phyloP scores from a whole-genome alignment of 176 grass and related monocot genomes.

The Pontederia paniculata region DNA sequence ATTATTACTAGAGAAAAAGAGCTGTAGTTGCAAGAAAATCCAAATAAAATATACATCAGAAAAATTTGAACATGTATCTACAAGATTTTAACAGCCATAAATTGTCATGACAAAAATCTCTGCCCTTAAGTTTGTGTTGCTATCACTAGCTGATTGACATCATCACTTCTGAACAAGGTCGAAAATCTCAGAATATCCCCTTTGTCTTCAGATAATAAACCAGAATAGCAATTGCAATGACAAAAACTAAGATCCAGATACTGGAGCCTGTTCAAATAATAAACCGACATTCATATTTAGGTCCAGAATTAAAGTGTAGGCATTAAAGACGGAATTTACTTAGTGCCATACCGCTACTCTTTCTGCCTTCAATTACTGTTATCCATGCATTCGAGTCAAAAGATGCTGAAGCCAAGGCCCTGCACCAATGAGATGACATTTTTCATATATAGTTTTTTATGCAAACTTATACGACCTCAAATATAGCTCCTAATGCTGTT shows the following conservation, averaged over 20 bases:
- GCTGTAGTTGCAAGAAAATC: too few relatives aligned
- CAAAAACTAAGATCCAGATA: constrained; percentile 39
- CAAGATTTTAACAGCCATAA: too few relatives aligned
- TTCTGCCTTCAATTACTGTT: constrained; percentile 40
- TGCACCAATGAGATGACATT: constrained; percentile 15
- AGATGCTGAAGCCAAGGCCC: constrained; percentile 70
- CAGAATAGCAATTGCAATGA: constrained; percentile 53
- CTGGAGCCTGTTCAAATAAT: constrained; percentile 46
- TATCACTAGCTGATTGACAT: not conserved
- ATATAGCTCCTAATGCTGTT: constrained; percentile 1
- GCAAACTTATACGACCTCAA: not conserved
- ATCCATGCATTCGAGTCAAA: constrained; percentile 85
- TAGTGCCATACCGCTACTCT: constrained; percentile 34
- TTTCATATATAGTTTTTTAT: not conserved
- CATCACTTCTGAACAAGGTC: constrained; percentile 13
- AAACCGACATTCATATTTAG: constrained; percentile 17
- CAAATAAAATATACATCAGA: too few relatives aligned
- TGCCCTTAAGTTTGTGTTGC: too few relatives aligned
- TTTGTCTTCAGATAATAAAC: constrained; percentile 62
- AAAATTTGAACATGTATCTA: too few relatives aligned
- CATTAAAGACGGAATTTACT: constrained; percentile 8
- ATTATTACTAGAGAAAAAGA: too few relatives aligned
- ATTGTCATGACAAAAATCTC: too few relatives aligned
- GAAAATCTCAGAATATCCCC: constrained; percentile 25
- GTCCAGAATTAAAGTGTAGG: constrained; percentile 6